These are phyloP conservation scores for Kandelia obovata DNA, from an alignment of 345 rosid genomes.

Conservation along the genomic window DNA sequence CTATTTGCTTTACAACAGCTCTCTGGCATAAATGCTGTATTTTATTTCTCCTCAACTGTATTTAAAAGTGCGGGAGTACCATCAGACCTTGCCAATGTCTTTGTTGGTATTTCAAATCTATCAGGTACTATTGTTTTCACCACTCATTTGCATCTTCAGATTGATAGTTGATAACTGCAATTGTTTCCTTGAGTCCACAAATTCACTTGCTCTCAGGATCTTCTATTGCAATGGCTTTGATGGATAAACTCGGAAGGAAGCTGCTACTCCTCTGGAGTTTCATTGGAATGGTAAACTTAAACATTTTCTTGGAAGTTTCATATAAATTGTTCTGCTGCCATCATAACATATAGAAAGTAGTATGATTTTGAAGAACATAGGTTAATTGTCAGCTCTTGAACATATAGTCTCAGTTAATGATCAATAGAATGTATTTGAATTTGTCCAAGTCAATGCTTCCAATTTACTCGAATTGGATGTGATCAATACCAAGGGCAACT, in stretches of 20 bases:
- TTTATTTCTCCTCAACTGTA: slow-evolving; percentile 97
- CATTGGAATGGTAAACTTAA: slow-evolving; percentile 62
- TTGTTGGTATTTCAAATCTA: slow-evolving; percentile 75
- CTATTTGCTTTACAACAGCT: slow-evolving; percentile 99
- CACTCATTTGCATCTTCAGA: slow-evolving; percentile 4
- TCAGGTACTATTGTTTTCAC: slow-evolving; percentile 44
- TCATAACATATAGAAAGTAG: background rate
- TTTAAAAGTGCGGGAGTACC: slow-evolving; percentile 94
- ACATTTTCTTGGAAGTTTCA: slow-evolving; percentile 9
- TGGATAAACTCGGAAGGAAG: slow-evolving; percentile 91
- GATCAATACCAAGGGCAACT: background rate
- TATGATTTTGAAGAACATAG: background rate
- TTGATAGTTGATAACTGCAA: slow-evolving; percentile 3
- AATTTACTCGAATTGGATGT: background rate
- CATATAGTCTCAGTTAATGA: background rate
- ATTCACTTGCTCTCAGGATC: slow-evolving; percentile 54
- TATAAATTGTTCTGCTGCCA: background rate
- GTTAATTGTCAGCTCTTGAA: too few relatives aligned
- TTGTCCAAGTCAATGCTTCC: too few relatives aligned
- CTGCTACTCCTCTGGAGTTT: slow-evolving; percentile 78
- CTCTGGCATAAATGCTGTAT: slow-evolving; percentile 98
- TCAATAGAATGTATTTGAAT: too few relatives aligned
- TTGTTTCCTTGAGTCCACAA: slow-evolving; percentile 3
- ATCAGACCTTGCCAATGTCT: slow-evolving; percentile 65
- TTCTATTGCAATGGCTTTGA: slow-evolving; percentile 73